Evolutionary conservation across 768 basidiomycete genomes (phyloP), one percentile per base, ranked within the genome.

Genomic region (Trametes gibbosa): DNA sequence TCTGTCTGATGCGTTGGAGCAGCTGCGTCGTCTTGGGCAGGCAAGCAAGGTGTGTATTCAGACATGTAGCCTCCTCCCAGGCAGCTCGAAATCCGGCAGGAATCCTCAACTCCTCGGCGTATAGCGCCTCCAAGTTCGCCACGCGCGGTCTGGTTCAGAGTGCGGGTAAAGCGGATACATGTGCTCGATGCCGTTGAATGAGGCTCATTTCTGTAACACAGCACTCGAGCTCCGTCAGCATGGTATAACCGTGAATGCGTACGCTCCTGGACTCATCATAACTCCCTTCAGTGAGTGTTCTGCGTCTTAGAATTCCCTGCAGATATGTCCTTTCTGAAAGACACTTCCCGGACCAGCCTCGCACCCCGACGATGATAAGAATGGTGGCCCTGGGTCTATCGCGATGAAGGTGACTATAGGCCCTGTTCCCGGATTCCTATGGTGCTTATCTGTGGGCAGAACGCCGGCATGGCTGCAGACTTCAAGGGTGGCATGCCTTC

Each of bases 231-330:
- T 70, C 14, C 54, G 46, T 14, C 29, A 53, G 32, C 48, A 65
- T 39, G 53, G 64, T 3, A 69, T 72, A 43, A 69, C 69, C 7
- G 69, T 70, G 9, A 72, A 72, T 37, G 59, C 64, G 13, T 70
- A 69, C 45, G 62, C 66, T 8, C 69, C 70, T 1, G 70, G 70
- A 3, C 39, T 65, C 21, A 66, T 70, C 29, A 41, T 59, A n/a
- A 68, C 70, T 2, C 17, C 48, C 0, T 43, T 70, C 51, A 29
- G 64, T 66, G 12, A 52, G 61, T 52, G 2, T 35, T 19, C 14
- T 7, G 37, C 23, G 3, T 58, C 27, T 5, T 23, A 13, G 14
- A 25, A 34, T 29, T 27, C 4, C 3, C 8, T 24, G 23, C 23
- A 14, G 8, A 45, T 23, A 42, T 42, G 17, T 42, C 8, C 41